Conservation (phyloP, 1,284 basidiomycete species). For the Cutaneotrichosporon sp. region DNA sequence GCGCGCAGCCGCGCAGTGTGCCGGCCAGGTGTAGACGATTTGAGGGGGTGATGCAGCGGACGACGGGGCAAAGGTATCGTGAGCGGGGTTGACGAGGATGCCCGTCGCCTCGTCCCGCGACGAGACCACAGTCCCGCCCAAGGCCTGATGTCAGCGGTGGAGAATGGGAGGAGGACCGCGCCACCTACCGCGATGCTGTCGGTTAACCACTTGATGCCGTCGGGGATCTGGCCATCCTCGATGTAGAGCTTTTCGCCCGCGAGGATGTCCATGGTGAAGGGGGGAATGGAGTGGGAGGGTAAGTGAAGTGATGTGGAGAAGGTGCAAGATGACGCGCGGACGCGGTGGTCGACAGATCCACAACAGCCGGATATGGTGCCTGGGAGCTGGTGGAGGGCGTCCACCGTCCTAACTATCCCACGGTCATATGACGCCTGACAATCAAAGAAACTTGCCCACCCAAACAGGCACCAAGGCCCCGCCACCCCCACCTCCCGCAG, state of each 20-base stretch:
- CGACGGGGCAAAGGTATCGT: neutral
- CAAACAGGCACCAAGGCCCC: neutral
- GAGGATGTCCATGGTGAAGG: conserved; percentile 1
- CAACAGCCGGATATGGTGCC: neutral
- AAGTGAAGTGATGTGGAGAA: neutral
- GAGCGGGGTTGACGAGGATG: conserved; percentile 24
- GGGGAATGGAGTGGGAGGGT: too few species aligned
- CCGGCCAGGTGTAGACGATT: conserved; percentile 43
- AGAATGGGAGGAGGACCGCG: too few species aligned
- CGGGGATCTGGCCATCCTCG: neutral
- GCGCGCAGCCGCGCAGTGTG: conserved; percentile 19
- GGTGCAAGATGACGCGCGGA: neutral
- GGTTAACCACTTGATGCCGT: neutral
- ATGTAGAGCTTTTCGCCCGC: conserved; percentile 11
- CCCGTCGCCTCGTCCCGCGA: conserved; percentile 11
- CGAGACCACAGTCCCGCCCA: conserved; percentile 17
- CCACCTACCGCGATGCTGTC: neutral
- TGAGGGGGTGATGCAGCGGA: neutral
- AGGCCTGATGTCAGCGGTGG: conserved; percentile 10
- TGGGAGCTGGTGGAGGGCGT: conserved; percentile 2
- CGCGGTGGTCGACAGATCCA: neutral
- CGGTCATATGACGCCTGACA: neutral
- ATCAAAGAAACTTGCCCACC: neutral
- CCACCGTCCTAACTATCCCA: conserved; percentile 2
- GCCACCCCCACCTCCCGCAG: neutral